Evolutionary conservation across 2,329 filamentous ascomycete species (phyloP), one percentile per base, ranked within the genome.

Genomic region (Stachybotrys elegans): DNA sequence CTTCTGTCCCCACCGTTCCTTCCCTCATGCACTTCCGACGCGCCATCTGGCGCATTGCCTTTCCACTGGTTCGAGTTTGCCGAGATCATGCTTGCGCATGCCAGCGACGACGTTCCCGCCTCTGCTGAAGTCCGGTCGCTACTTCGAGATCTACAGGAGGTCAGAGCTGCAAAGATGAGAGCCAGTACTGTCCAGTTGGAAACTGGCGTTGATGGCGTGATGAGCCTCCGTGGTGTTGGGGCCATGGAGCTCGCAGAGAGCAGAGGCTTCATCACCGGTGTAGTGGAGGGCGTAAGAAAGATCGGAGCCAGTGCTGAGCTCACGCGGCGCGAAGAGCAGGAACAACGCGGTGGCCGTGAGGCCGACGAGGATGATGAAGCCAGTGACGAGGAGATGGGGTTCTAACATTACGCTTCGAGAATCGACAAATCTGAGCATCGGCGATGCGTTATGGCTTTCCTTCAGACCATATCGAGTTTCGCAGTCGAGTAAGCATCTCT

Each of bases 61-160:
- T 97, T 95, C 61, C 92, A 97, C 69, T 98, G 92, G 91, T 78
- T 95, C 34, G 93, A 97, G 67, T 70, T 97, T 8, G 84, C 86
- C 16, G 90, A 95, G 66, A 82, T 94, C 61, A 72, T 98, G 37
- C 78, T 98, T 3, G 86, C 91, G 38, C 85, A 88, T 44, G 91
- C 91, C 4, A 76, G 80, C 21, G 91, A 96, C 63, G 91, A 96
- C 62, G 78, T 97, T 40, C 76, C 58, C 56, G 79, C 85, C 1
- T 76, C 87, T 3, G 84, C 90, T 52, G 80, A 83, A 52, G 83
- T 94, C 7, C 74, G 91, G 6, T 78, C 85, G 21, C 62, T 95
- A 47, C 62, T 96, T 48, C 73, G 91, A 43, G 91, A 95, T 58
- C 63, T 97, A 51, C 76, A 91, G 43, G 92, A 97, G 67, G 88